Evolutionary conservation across 148 eudicot genomes (phyloP), one percentile per base, ranked within the genome.

Genomic region (Rhododendron henanense): DNA sequence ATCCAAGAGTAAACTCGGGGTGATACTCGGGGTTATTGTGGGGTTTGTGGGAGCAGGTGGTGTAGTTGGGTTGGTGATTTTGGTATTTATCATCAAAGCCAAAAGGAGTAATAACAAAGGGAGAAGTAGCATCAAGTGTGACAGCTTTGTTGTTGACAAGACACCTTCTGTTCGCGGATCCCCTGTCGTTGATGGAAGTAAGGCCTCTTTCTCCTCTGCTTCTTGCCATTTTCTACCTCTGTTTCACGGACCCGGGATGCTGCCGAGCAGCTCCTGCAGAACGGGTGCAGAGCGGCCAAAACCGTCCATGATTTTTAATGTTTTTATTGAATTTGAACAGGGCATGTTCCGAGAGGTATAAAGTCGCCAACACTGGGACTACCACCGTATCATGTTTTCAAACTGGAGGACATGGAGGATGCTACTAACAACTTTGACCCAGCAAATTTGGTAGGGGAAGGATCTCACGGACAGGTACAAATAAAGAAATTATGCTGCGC

Each of bases 331-430:
- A 67, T 67, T 67, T 67, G 73, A 23, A 78, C 79, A 97, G 99
- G 93, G 59, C 92, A 91, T 92, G 91, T 87, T 41, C 92, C 95
- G 25, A 84, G 88, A 87, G 86, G 93, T 19, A 87, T 90, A 89
- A 93, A 97, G 85, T 81, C 91, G 88, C 90, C 93, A 44, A 84
- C 92, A 41, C 88, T 94, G 13, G 96, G 98, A 14, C 94, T 95
- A 59, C 95, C 96, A 59, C 89, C 95, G 10, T 97, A 92, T 82
- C 92, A 85, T 51, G 91, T 90, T 80, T 97, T 90, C 87, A 91
- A 98, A 81, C 65, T 94, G 73, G 94, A 93, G 78, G 99, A 97
- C 57, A 89, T 97, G 82, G 95, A 97, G 91, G 98, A 94, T 47
- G 99, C 98, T 19, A 95, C 98, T 18, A 92, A 97, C 86, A 93